Conservation (phyloP, 2,329 filamentous ascomycete species). For the Aspergillus uvarum region DNA sequence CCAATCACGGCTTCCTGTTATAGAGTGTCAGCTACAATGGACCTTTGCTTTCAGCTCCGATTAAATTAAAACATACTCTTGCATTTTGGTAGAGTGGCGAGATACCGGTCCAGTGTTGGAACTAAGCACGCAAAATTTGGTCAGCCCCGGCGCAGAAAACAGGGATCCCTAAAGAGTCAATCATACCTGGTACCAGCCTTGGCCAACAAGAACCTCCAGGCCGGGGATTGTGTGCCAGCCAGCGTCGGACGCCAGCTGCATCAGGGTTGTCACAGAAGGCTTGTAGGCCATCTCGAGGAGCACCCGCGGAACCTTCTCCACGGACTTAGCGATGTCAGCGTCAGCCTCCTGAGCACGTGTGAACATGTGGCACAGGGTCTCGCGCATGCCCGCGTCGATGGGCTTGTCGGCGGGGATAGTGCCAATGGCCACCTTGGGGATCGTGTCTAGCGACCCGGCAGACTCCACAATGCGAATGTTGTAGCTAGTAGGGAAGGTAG, state of each 20-base stretch:
- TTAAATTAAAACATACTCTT: slow-evolving; percentile 43
- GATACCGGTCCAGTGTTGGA: slow-evolving; percentile 82
- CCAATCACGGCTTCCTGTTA: slow-evolving; percentile 6
- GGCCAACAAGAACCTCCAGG: slow-evolving; percentile 82
- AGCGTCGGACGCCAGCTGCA: slow-evolving; percentile 74
- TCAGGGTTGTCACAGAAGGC: slow-evolving; percentile 76
- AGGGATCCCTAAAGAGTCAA: slow-evolving; percentile 14
- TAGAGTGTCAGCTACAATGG: background rate
- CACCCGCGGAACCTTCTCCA: slow-evolving; percentile 53
- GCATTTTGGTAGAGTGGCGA: slow-evolving; percentile 70
- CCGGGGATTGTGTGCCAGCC: slow-evolving; percentile 85
- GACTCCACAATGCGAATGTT: slow-evolving; percentile 65
- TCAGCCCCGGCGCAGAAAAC: background rate
- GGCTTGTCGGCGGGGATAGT: slow-evolving; percentile 88
- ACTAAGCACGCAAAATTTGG: slow-evolving; percentile 49
- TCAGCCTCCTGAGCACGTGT: slow-evolving; percentile 50
- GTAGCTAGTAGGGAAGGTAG: slow-evolving; percentile 72
- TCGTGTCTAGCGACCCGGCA: slow-evolving; percentile 51
- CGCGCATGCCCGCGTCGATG: slow-evolving; percentile 69
- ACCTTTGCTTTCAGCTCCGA: background rate
- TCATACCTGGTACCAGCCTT: slow-evolving; percentile 78
- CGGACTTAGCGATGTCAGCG: slow-evolving; percentile 33
- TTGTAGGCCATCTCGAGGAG: slow-evolving; percentile 97
- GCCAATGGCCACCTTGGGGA: slow-evolving; percentile 74
- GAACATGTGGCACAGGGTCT: slow-evolving; percentile 61